A percentile compares a stretch with the other conserved stretches of the same genome.
Conservation (phyloP, 2,329 filamentous ascomycete genomes). For the Diaporthe sp. region DNA sequence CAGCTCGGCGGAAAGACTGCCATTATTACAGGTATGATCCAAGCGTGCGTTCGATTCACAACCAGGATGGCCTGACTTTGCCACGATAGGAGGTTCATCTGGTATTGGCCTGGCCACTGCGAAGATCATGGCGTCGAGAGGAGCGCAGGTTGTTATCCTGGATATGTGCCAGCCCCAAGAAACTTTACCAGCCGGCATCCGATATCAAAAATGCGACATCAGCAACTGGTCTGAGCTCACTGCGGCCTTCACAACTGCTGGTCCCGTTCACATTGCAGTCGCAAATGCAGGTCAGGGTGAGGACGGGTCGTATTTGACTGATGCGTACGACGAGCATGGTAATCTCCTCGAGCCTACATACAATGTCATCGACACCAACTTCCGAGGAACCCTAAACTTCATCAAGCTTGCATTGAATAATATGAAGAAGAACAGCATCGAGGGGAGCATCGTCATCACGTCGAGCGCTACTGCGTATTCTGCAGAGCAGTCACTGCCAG, state of each 20-base stretch:
- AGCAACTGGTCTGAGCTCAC: slow-evolving; percentile 42
- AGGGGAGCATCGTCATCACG: slow-evolving; percentile 51
- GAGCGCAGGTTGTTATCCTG: slow-evolving; percentile 39
- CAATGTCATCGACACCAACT: slow-evolving; percentile 47
- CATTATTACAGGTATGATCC: slow-evolving; percentile 31
- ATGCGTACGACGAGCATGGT: slow-evolving; percentile 43
- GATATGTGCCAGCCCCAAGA: not conserved
- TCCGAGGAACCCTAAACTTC: slow-evolving; percentile 44
- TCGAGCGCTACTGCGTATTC: slow-evolving; percentile 49
- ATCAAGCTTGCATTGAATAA: slow-evolving; percentile 45
- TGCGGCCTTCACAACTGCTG: slow-evolving; percentile 38
- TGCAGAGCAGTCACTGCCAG: slow-evolving; percentile 48
- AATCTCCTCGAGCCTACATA: slow-evolving; percentile 43
- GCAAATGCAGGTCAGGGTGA: slow-evolving; percentile 43
- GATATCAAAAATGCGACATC: slow-evolving; percentile 43
- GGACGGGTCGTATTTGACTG: slow-evolving; percentile 45
- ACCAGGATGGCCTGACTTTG: not conserved
- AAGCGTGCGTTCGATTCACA: not conserved
- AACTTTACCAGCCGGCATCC: slow-evolving; percentile 19
- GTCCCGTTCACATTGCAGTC: slow-evolving; percentile 40
- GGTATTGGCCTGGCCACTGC: slow-evolving; percentile 48
- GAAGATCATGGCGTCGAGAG: slow-evolving; percentile 41
- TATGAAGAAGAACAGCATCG: slow-evolving; percentile 40
- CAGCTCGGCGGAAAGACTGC: slow-evolving; percentile 33
- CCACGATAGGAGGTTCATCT: slow-evolving; percentile 40